Evolutionary conservation across 768 basidiomycete genomes (phyloP), one percentile per base, ranked within the genome.

Genomic region (Chlorophyllum brunneum): DNA sequence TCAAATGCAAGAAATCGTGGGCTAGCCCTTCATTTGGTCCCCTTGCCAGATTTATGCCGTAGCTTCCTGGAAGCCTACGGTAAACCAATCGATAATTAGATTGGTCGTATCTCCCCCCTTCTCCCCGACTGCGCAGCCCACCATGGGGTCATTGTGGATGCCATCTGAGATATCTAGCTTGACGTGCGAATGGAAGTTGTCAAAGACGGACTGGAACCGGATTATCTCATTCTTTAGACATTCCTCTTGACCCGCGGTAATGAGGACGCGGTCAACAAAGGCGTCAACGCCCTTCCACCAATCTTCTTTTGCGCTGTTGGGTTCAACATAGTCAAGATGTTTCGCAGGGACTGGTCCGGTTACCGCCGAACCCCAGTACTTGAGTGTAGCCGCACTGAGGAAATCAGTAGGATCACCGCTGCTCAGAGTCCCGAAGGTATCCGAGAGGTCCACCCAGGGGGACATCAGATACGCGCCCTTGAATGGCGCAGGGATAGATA

Each of bases 231-330:
- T 69, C 49, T 65, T 60, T 42, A 72, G 54, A 27, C 65, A 66
- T 56, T 74, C 73, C 3, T 55, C 56, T 18, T 63, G 60, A 2
- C 74, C 72, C 6, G 62, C 67, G 3, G 69, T 73, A 30, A 76
- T 61, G 20, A 72, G 57, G 4, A 74, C 57, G 20, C 69, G 64
- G 9, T 62, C 59, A 2, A 71, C 68, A 11, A 71, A 54, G 10
- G 40, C 58, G 4, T 67, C 65, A 1, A 67, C 52, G 2, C 67
- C 65, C 3, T 58, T 57, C 50, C 70, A 72, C 70, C 69, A 73
- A 13, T 53, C 60, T 5, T 63, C 61, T 16, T 68, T 66, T 2
- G 69, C 66, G 11, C 56, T 56, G 13, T 54, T 55, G 2, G 70
- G 60, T 30, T 75, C 69, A 22, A 63, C 53, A 43, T 71, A 74